Percentiles rank a stretch among this genome's conserved stretches.
These are phyloP conservation scores for Grigorovia transvaalensis DNA, from an alignment of 805 yeast species.

Conservation along the genomic window DNA sequence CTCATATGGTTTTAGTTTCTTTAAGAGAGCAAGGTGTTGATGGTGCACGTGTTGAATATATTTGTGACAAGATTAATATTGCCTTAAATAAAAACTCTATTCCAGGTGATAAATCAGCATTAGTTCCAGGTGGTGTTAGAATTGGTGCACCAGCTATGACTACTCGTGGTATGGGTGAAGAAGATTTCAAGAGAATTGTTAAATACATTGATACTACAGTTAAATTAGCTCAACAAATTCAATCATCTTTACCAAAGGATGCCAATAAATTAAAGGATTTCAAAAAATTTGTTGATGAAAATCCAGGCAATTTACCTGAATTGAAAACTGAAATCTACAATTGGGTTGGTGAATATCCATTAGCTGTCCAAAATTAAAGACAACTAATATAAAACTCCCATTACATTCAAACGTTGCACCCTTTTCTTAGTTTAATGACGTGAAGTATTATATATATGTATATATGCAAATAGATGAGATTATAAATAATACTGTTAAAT, in stretches of 20 bases:
- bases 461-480: no score
- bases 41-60: slow-evolving; percentile 95
- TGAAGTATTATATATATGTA: neutral
- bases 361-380: slow-evolving; percentile 36
- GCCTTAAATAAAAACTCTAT: slow-evolving; percentile 96
- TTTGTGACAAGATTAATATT: slow-evolving; percentile 87
- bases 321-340: slow-evolving; percentile 69
- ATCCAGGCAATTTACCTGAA: slow-evolving; percentile 54
- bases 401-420: neutral
- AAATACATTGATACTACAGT: slow-evolving; percentile 75
- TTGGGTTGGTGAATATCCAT: slow-evolving; percentile 89
- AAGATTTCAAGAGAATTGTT: slow-evolving; percentile 73
- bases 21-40: slow-evolving; percentile 84
- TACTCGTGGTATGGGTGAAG: slow-evolving; percentile 88
- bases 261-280: slow-evolving; percentile 95
- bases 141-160: slow-evolving; percentile 99
- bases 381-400: neutral
- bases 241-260: slow-evolving; percentile 72
- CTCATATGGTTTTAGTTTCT: slow-evolving; percentile 89
- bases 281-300: slow-evolving; percentile 69
- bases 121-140: slow-evolving; percentile 95
- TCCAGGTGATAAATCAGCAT: slow-evolving; percentile 95
- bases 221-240: slow-evolving; percentile 61
- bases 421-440: neutral
- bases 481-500: no score